phyloP scores from a whole-genome alignment of 805 yeast genomes.

The Wickerhamiella sergipiensis region DNA sequence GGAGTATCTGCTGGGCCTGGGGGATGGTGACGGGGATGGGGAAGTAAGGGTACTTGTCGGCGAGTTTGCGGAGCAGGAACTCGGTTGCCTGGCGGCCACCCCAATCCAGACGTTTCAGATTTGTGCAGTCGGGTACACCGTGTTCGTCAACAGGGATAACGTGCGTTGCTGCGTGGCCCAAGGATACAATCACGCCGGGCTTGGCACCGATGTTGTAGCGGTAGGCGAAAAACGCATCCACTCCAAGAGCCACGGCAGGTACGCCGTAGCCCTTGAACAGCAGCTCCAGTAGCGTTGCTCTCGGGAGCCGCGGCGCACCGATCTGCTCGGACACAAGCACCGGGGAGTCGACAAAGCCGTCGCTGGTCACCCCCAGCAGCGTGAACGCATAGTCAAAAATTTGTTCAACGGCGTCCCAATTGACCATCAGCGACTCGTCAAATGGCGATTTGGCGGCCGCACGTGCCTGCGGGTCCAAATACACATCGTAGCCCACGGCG shows the following conservation, averaged over 20 bases:
- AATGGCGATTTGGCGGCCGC: constrained; percentile 65
- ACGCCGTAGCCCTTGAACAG: constrained; percentile 72
- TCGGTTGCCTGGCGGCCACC: constrained; percentile 70
- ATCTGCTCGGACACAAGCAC: constrained; percentile 66
- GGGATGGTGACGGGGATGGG: constrained; percentile 55
- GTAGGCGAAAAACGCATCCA: constrained; percentile 70
- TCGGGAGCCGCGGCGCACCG: constrained; percentile 55
- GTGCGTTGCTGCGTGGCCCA: constrained; percentile 74
- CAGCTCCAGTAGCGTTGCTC: constrained; percentile 64
- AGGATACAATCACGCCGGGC: constrained; percentile 61
- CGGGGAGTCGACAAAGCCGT: constrained; percentile 57
- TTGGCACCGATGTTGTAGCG: constrained; percentile 36
- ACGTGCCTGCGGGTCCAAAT: constrained; percentile 53
- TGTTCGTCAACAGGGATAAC: constrained; percentile 59
- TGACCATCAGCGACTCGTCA: constrained; percentile 76
- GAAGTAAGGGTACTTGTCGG: constrained; percentile 81
- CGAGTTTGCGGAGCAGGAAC: constrained; percentile 47
- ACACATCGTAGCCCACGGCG: constrained; percentile 71
- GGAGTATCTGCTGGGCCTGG: constrained; percentile 55
- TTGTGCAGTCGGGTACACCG: constrained; percentile 52
- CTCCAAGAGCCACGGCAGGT: constrained; percentile 65
- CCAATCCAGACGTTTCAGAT: constrained; percentile 75
- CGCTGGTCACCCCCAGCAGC: constrained; percentile 53
- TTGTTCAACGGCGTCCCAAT: constrained; percentile 83
- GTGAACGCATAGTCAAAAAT: constrained; percentile 73